A percentile compares a stretch with the other conserved stretches of the same genome.
These are phyloP conservation scores for Murraya koenigii DNA, from an alignment of 345 rosid genomes.

Conservation along the genomic window DNA sequence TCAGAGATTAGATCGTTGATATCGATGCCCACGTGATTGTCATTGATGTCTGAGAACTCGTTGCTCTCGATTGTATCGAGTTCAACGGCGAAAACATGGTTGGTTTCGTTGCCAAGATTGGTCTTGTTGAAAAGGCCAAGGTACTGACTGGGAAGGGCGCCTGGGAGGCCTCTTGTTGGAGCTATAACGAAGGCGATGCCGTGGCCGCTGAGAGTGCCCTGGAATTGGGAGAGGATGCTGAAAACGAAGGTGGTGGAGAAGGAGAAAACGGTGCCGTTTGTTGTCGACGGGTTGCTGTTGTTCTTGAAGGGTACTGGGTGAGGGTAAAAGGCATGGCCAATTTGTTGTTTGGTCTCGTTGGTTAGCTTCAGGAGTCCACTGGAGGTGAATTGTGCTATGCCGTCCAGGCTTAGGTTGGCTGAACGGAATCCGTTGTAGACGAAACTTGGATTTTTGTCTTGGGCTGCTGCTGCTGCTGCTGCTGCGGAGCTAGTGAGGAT, in stretches of 20 bases:
- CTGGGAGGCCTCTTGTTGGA: constrained; percentile 43
- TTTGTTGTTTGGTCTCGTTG: constrained; percentile 26
- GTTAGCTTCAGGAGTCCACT: constrained; percentile 46
- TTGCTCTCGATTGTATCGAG: constrained; percentile 40
- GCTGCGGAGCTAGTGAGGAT: background rate
- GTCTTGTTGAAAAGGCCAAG: constrained; percentile 45
- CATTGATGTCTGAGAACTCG: constrained; percentile 40
- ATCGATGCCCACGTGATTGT: constrained; percentile 65
- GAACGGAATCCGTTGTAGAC: constrained; percentile 36
- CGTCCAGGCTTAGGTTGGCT: constrained; percentile 39
- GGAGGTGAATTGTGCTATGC: constrained; percentile 26
- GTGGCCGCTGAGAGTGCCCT: constrained; percentile 26
- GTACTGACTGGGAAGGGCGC: constrained; percentile 30
- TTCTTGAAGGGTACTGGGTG: constrained; percentile 32
- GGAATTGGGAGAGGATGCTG: constrained; percentile 41
- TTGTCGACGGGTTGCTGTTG: constrained; percentile 21
- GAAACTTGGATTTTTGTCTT: constrained; percentile 15
- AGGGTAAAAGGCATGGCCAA: constrained; percentile 52
- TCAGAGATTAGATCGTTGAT: constrained; percentile 42
- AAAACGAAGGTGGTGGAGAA: constrained; percentile 62
- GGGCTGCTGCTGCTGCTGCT: constrained; percentile 1
- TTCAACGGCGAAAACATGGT: constrained; percentile 56
- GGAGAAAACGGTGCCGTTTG: constrained; percentile 27
- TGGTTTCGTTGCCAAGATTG: constrained; percentile 36
- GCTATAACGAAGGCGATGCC: constrained; percentile 55